Evolutionary conservation across 805 yeast genomes (phyloP).

Genomic region (Myxozyma monticola): DNA sequence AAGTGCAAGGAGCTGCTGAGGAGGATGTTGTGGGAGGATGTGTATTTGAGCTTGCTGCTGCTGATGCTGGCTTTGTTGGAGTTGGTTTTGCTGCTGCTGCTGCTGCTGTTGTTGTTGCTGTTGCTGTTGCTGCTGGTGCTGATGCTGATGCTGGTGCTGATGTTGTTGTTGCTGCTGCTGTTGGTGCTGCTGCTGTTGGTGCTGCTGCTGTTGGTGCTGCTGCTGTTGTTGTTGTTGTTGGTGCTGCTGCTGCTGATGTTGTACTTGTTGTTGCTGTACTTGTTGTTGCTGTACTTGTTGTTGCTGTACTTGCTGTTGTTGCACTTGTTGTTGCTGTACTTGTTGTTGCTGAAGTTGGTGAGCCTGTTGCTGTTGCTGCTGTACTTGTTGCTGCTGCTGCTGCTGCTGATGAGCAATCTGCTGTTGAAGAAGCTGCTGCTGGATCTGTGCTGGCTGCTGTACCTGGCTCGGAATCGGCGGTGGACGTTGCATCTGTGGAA

Average conservation of each 20-base stretch:
- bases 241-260: conserved; percentile 8
- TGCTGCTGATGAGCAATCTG: conserved; percentile 9
- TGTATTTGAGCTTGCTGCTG: neutral
- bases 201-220: conserved; percentile 10
- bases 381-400: conserved; percentile 1
- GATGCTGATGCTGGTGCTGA: conserved; percentile 3
- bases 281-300: conserved; percentile 7
- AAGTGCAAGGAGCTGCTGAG: neutral
- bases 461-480: conserved; percentile 1
- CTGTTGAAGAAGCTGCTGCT: conserved; percentile 11
- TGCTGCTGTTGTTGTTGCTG: conserved; percentile 4
- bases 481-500: conserved; percentile 1
- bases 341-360: conserved; percentile 9
- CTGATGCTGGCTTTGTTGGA: neutral
- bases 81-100: conserved; percentile 6
- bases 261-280: conserved; percentile 8
- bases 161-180: neutral
- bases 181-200: conserved; percentile 3
- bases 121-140: neutral
- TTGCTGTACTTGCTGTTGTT: conserved; percentile 2
- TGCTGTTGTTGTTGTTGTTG: conserved; percentile 8
- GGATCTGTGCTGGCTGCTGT: conserved; percentile 5
- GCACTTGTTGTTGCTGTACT: conserved; percentile 4
- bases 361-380: conserved; percentile 7
- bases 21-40: neutral